These are phyloP conservation scores for Phytophthora cactorum DNA, from an alignment of 352 stramenopile genomes.

Conservation along the genomic window DNA sequence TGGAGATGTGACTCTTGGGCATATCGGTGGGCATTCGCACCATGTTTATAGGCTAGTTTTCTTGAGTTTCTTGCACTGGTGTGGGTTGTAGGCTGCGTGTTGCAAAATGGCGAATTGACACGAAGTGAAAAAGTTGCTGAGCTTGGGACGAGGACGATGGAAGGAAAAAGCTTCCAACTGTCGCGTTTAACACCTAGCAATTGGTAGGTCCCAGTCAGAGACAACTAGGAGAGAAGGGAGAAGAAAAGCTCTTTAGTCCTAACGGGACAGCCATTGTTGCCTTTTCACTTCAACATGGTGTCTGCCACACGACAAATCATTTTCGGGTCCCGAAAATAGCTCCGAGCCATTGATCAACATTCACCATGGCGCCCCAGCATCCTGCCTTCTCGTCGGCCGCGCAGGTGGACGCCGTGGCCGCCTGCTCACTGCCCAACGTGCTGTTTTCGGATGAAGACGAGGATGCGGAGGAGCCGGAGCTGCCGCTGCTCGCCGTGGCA, in stretches of 20 bases:
- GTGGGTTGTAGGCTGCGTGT: constrained; percentile 6
- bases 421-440: constrained; percentile 30
- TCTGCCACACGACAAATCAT: constrained; percentile 11
- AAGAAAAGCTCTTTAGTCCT: constrained; percentile 19
- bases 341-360: constrained; percentile 1
- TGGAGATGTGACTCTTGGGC: constrained; percentile 27
- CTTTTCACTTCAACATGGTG: constrained; percentile 29
- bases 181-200: constrained; percentile 8
- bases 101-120: constrained; percentile 19
- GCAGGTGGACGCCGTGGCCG: constrained; percentile 59
- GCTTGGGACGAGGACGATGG: constrained; percentile 12
- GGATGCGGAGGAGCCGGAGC: constrained; percentile 28
- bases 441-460: constrained; percentile 33
- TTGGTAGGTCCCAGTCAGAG: constrained; percentile 6
- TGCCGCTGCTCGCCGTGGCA: constrained; percentile 63
- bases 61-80: constrained; percentile 9
- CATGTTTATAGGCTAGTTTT: background rate
- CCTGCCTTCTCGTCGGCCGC: constrained; percentile 33
- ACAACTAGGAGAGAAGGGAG: constrained; percentile 31
- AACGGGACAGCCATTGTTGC: constrained; percentile 11
- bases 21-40: constrained; percentile 36
- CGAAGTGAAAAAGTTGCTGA: background rate
- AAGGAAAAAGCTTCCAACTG: constrained; percentile 12
- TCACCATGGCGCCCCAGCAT: constrained; percentile 21
- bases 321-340: constrained; percentile 3